Percentiles rank a stretch among this genome's conserved stretches.
Evolutionary conservation across 257 asterid species (phyloP).

Genomic region (Capsicum baccatum): DNA sequence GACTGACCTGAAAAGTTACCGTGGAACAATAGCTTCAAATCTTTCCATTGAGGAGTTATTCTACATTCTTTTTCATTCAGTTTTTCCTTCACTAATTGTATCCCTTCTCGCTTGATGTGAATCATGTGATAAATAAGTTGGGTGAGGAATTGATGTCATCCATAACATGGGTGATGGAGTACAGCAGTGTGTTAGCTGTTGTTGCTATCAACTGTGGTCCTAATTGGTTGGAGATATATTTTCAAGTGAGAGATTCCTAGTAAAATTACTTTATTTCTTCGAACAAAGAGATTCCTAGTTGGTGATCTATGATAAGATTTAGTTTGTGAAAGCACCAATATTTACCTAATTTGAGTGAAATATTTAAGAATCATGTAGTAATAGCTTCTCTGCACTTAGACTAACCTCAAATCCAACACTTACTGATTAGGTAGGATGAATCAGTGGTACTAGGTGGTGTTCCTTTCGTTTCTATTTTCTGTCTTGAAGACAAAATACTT

Average conservation of each 20-base stretch:
- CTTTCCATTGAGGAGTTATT: background rate
- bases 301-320: background rate
- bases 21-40: background rate
- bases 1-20: background rate
- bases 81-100: background rate
- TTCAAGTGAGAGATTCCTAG: conserved; percentile 6
- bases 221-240: background rate
- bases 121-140: conserved; percentile 19
- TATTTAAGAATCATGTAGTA: conserved; percentile 3
- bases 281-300: too few relatives aligned
- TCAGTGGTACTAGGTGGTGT: background rate
- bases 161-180: background rate
- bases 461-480: background rate
- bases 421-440: conserved; percentile 2
- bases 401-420: conserved; percentile 12
- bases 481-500: conserved; percentile 1
- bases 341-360: background rate
- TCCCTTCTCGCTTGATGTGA: background rate
- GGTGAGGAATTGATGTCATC: conserved; percentile 20
- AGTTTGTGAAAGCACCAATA: background rate
- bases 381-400: background rate
- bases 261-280: background rate
- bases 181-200: background rate
- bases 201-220: background rate
- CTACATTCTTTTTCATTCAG: background rate